phyloP scores from a whole-genome alignment of 805 yeast species.

The Candida silvatica region DNA sequence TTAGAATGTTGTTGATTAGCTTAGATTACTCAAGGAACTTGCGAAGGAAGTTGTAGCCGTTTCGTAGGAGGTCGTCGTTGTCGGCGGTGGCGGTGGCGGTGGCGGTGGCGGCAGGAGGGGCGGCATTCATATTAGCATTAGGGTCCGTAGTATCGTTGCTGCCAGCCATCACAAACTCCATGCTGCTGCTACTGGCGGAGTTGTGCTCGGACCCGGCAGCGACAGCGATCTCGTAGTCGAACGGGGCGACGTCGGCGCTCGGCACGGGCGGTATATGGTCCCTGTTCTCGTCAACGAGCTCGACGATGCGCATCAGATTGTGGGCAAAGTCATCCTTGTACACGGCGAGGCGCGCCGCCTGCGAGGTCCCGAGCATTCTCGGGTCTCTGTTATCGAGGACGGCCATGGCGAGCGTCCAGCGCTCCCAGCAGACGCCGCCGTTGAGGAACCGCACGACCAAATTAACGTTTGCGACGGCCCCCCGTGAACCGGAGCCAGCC shows the following conservation, averaged over 20 bases:
- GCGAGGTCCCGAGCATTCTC: background rate
- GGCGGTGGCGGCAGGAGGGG: conserved; percentile 2
- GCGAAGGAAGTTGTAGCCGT: conserved; percentile 31
- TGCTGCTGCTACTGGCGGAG: too few species aligned
- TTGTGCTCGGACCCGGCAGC: too few species aligned
- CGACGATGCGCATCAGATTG: conserved; percentile 37
- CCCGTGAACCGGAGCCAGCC: too few species aligned
- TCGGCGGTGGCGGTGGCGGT: conserved; percentile 18
- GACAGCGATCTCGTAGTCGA: conserved; percentile 38
- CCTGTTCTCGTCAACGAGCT: conserved; percentile 45
- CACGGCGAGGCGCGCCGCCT: conserved; percentile 9
- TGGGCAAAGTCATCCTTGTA: conserved; percentile 31
- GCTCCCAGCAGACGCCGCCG: conserved; percentile 69
- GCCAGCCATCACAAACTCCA: too few species aligned
- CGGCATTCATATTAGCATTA: background rate
- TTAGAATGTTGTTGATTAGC: background rate
- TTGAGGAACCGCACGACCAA: too few species aligned
- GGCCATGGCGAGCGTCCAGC: conserved; percentile 51
- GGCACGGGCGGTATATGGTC: conserved; percentile 71
- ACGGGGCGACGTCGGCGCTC: conserved; percentile 57
- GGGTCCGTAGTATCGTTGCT: too few species aligned
- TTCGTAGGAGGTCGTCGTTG: conserved; percentile 22
- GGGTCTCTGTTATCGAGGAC: conserved; percentile 24
- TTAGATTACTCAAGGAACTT: conserved; percentile 21
- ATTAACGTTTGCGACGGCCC: too few species aligned